Base-by-base conservation (phyloP, 768 basidiomycete genomes). In the Suillus clintonianus region DNA sequence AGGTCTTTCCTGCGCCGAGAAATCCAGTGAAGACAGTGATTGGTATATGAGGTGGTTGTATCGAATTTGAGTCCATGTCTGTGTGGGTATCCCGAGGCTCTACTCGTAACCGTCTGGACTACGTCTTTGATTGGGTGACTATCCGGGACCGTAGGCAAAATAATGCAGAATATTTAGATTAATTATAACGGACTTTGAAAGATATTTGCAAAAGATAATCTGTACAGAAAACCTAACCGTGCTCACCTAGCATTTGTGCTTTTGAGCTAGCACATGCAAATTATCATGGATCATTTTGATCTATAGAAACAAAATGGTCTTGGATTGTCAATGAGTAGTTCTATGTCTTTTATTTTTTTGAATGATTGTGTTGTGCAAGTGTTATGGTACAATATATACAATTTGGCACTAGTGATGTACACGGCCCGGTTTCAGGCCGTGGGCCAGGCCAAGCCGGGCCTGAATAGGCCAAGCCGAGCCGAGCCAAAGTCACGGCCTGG, bases 1-100 rank as follows among this genome's bases (percentile, higher is more conserved):
- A 87, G 0, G 90, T 92, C 75, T 92, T 92, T 48, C 91, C 91
- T 19, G 90, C 90, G 3, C 91, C 92, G 5, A 95, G 85, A 73
- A 94, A 97, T 17, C 95, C 95, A n/a, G 95, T 98, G 77, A 97
- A 94, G 63, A 96, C 92, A 1, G 96, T 96, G 67, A 97, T 89
- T 14, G 94, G 94, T 68, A 95, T 95, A 37, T 60, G 32, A 19
- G 50, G 37, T 39, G 9, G 5, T 27, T 17, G 24, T 39, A 37
- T 17, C 13, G 54, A 61, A 11, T 19, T 24, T 54, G 39, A 58
- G 24, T 27, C 10, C 5, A 17, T 36, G 13, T 34, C 8, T n/a
- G 5, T 34, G 34, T 34, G 32, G 51, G 30, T 13, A 53, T 53
- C 51, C n/a, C n/a, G n/a, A n/a, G n/a, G n/a, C n/a, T n/a, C n/a